Evolutionary conservation across 495 filamentous ascomycete species (phyloP), one percentile per base, ranked within the genome.

Genomic region (Umbilicaria muhlenbergii): DNA sequence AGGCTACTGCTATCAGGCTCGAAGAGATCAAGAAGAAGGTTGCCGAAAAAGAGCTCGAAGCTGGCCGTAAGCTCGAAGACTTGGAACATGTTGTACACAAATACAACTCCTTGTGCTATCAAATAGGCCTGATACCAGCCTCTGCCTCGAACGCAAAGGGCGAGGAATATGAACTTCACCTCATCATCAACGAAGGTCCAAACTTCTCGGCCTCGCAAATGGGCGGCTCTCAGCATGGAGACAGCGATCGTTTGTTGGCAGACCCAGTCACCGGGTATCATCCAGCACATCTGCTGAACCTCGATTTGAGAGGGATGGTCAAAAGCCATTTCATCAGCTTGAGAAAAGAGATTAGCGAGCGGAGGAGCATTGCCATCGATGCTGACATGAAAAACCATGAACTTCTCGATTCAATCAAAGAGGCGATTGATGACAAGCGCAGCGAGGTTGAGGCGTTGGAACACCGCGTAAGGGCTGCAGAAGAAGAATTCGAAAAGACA

Each of bases 31-130:
- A 92, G 57, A 73, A 73, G 36, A 81, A 79, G 43, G 79, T 87
- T 2, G 71, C 78, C 47, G 85, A 92, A 48, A 86, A 84, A 47
- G 91, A 95, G 58, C 57, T 71, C 12, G 86, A 93, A 51, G 82
- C 89, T 0, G 81, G 77, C 54, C 69, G 68, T 38, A 84, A 81
- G 49, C 76, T 99, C 2, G 88, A 95, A 50, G 86, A 89, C 45
- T 71, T 96, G 12, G 89, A 96, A 57, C 75, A 81, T 34, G 70
- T 80, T 35, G 77, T 94, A 11, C 81, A 94, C 52, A 72, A 74
- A 40, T 96, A 92, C 73, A 96, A 96, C 63, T 85, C 82, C 3
- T 68, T 94, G 2, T 91, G 83, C 14, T 96, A 96, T 58, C 83
- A 94, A 48, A 87, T 86, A 42, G 89, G 83, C 45, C 68, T 96